Conservation (phyloP, 805 yeast species). For the Zygosaccharomyces bisporus region DNA sequence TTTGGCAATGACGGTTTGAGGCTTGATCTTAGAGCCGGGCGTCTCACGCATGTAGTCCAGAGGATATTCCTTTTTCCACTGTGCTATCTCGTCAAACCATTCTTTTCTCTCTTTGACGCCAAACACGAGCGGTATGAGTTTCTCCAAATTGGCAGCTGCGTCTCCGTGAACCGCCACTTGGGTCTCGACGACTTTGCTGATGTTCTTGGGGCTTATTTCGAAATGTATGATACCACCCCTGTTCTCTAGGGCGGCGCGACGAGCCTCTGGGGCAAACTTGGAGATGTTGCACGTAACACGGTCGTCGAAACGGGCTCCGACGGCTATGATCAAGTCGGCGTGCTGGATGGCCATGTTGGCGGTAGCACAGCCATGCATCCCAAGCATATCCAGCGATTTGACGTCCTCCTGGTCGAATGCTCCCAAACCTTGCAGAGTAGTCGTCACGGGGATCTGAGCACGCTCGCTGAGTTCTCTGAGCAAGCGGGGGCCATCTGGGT, state of each 20-base stretch:
- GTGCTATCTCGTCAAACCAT: slow-evolving; percentile 72
- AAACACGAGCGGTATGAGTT: slow-evolving; percentile 67
- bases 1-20: slow-evolving; percentile 85
- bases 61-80: slow-evolving; percentile 86
- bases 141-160: slow-evolving; percentile 70
- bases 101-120: slow-evolving; percentile 63
- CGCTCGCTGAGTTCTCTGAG: slow-evolving; percentile 83
- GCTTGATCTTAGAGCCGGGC: slow-evolving; percentile 76
- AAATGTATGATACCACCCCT: slow-evolving; percentile 97
- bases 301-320: slow-evolving; percentile 98
- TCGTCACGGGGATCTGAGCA: slow-evolving; percentile 93
- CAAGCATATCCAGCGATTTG: slow-evolving; percentile 91
- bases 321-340: slow-evolving; percentile 88
- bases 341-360: slow-evolving; percentile 93
- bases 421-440: slow-evolving; percentile 91
- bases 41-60: slow-evolving; percentile 78
- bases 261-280: slow-evolving; percentile 92
- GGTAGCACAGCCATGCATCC: slow-evolving; percentile 96
- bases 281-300: slow-evolving; percentile 88
- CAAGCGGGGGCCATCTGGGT: slow-evolving; percentile 72
- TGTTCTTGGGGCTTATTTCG: slow-evolving; percentile 94
- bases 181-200: slow-evolving; percentile 94
- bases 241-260: slow-evolving; percentile 77
- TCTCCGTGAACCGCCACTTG: slow-evolving; percentile 97
- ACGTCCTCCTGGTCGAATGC: slow-evolving; percentile 89